Evolutionary conservation across 352 stramenopile species (phyloP), one percentile per base, ranked within the genome.

Genomic region (Globisporangium abappressorium): DNA sequence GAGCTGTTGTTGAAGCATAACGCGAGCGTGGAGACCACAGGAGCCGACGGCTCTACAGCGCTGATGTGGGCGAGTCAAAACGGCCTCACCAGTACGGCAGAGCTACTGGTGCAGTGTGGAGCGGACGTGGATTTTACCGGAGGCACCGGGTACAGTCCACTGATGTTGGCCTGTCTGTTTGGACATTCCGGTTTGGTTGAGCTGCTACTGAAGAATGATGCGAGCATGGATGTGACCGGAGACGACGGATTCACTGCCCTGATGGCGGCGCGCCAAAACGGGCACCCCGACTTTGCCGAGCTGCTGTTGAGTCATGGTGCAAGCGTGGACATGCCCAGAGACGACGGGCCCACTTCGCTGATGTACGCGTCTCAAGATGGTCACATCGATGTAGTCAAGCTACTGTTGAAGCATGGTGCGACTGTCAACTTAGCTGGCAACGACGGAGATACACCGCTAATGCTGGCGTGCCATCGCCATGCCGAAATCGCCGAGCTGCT

Each of bases 321-420:
- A 38, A 55, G 36, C 22, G 57, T 64, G 9, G 34, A 66, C 33
- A 34, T 41, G 30, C 11, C 43, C 14, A 22, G 28, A 60, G 49
- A 36, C 14, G 56, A 63, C n/a, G 55, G 55, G 7, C 20, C 20
- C 11, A 69, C 64, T 18, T 22, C 62, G 18, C 49, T 66, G 47
- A 53, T 59, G 30, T 38, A 54, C 34, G 62, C 62, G n/a, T 38
- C 24, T n/a, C 49, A 38, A 22, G 59, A 61, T 18, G 49, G 49
- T 2, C 34, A 66, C 12, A 3, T 54, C 2, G 22, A 33, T 12
- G 62, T 54, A 2, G 62, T 55, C 6, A n/a, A 61, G 18, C 28
- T 43, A 15, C 49, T 66, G 0, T 20, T 66, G 36, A 18, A 64
- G 57, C 46, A 49, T 12, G 57, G 38, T 2, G 57, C 36, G 57